A percentile compares a stretch with the other conserved stretches of the same genome.
phyloP scores from a whole-genome alignment of 2,329 filamentous ascomycete species.

The Apiospora hydei region DNA sequence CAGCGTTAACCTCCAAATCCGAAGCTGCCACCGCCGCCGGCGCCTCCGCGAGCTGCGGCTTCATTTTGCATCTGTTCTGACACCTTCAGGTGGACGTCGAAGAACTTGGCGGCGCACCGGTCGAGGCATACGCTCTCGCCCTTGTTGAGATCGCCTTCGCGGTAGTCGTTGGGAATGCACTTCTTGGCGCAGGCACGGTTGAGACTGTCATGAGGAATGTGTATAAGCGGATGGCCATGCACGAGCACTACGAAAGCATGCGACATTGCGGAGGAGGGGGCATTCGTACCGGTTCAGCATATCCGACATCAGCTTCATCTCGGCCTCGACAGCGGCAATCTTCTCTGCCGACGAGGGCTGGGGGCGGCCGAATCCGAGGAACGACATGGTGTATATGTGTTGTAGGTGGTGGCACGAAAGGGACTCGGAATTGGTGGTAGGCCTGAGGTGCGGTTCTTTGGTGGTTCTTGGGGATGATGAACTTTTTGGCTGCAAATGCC shows the following conservation, averaged over 20 bases:
- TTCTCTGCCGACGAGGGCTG: constrained; percentile 96
- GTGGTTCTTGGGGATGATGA: constrained; percentile 4
- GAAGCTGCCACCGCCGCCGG: constrained; percentile 52
- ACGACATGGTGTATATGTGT: constrained; percentile 64
- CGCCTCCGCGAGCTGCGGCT: constrained; percentile 71
- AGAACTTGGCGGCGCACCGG: constrained; percentile 97
- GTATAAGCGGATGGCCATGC: background rate
- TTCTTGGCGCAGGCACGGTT: constrained; percentile 91
- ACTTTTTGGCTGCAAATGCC: constrained; percentile 21
- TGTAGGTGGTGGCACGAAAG: background rate
- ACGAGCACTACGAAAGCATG: background rate
- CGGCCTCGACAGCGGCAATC: constrained; percentile 93
- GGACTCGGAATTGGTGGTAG: background rate
- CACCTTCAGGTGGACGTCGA: constrained; percentile 97
- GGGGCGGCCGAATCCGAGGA: constrained; percentile 75
- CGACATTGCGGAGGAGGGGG: background rate
- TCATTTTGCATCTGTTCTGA: constrained; percentile 95
- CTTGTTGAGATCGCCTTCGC: constrained; percentile 97
- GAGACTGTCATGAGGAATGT: constrained; percentile 60
- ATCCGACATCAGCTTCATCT: constrained; percentile 96
- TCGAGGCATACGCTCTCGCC: constrained; percentile 98
- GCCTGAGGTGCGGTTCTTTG: background rate
- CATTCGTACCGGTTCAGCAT: constrained; percentile 90
- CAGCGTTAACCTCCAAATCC: constrained; percentile 51
- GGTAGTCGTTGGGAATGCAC: constrained; percentile 91